Conservation (phyloP, 164 flowering plant species). For the Stephania cephalantha region DNA sequence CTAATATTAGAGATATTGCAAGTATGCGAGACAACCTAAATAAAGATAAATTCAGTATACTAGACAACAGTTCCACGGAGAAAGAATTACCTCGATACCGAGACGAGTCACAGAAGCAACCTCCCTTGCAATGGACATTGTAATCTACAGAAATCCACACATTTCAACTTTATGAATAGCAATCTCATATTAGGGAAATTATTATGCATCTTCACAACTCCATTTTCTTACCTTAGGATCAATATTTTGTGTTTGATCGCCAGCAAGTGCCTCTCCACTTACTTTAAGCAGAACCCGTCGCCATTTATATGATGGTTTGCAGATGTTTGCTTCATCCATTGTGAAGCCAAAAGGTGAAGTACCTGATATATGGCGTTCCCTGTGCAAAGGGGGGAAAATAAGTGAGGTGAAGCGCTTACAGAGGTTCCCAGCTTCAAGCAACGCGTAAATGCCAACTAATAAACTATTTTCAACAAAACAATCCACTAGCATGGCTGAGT, state of each 20-base stretch:
- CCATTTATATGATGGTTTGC: constrained; percentile 61
- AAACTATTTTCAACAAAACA: neutral
- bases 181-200: neutral
- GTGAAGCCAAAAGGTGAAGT: constrained; percentile 40
- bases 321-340: constrained; percentile 35
- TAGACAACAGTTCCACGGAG: neutral
- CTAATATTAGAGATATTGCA: neutral
- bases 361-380: constrained; percentile 42
- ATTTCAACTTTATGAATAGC: neutral
- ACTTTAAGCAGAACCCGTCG: constrained; percentile 95
- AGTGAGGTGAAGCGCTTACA: neutral
- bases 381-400: constrained; percentile 16
- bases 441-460: neutral
- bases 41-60: neutral
- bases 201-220: neutral
- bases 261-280: constrained; percentile 98
- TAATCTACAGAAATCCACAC: constrained; percentile 36
- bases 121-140: constrained; percentile 95
- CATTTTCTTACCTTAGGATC: constrained; percentile 72
- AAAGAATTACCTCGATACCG: constrained; percentile 69
- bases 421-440: neutral
- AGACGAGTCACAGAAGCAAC: constrained; percentile 91
- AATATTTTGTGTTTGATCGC: constrained; percentile 78
- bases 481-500: neutral
- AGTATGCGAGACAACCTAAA: neutral